Base-by-base conservation (phyloP, 495 filamentous ascomycete genomes). In the Polyplosphaeria fusca region DNA sequence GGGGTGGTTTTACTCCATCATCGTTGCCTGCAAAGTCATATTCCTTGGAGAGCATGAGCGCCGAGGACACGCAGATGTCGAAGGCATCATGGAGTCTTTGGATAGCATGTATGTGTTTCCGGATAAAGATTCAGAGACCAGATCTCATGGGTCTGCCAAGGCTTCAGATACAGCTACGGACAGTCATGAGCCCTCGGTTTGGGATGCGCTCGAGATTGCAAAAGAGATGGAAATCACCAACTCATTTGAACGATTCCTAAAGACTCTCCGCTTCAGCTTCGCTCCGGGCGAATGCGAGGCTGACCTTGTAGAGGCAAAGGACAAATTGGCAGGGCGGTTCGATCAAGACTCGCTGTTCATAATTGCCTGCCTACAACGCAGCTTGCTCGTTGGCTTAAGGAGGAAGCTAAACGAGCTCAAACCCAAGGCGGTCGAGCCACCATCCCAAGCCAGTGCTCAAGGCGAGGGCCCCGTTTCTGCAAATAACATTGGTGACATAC, bases 1-100 rank as follows among this genome's bases (percentile, higher is more conserved):
- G 0, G 56, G 56, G 14, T 60, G 56, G 56, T 60, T 60, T 37
- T 60, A 60, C 16, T 24, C 56, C 13, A 37, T 43, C n/a, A 54
- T 60, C 19, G 25, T 60, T 9, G 43, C 41, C 1, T 60, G 56
- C 49, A 60, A 60, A 23, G 20, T 60, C 2, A 49, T 60, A 2
- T 60, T 60, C 20, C 42, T 60, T 18, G 18, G 39, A 22, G 49
- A 53, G 5, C 37, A 60, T 35, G 55, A 52, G 12, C 28, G 18
- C 4, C 42, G 40, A 14, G 42, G 28, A 5, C 19, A 28, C 13
- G 47, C 42, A 22, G 32, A 18, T 14, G 16, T 42, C 4, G 42
- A 42, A 11, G 24, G 25, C 23, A 16, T 48, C 1, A 28, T 14
- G 1, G 41, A 53, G 20, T 7, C 30, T 35, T 14, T 35, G 7